These are phyloP conservation scores for Dendryphion nanum DNA, from an alignment of 2,329 filamentous ascomycete genomes.

Conservation along the genomic window DNA sequence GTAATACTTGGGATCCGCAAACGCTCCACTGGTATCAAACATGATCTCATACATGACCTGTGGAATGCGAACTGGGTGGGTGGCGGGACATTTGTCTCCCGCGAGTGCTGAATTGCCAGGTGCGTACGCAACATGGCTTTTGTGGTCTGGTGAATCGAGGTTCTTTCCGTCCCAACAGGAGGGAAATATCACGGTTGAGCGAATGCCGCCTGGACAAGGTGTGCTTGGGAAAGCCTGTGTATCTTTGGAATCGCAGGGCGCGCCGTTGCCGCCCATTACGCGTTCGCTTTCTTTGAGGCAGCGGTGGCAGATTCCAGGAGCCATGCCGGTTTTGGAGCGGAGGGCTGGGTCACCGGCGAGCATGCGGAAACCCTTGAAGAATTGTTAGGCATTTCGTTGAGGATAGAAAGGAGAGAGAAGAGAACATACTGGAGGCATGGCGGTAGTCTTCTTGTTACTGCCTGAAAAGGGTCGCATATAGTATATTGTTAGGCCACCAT, in stretches of 20 bases:
- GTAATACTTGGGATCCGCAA: constrained; percentile 22
- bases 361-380: constrained; percentile 65
- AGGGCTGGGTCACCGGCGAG: constrained; percentile 56
- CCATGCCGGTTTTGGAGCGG: constrained; percentile 3
- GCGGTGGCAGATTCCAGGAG: constrained; percentile 25
- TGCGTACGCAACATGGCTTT: constrained; percentile 64
- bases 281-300: constrained; percentile 38
- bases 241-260: constrained; percentile 10
- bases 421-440: constrained; percentile 21
- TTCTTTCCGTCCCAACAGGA: constrained; percentile 65
- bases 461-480: constrained; percentile 31
- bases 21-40: constrained; percentile 39
- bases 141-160: constrained; percentile 55
- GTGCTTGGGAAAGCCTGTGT: constrained; percentile 42
- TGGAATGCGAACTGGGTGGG: constrained; percentile 45
- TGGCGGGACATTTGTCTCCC: constrained; percentile 41
- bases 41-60: constrained; percentile 50
- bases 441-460: constrained; percentile 36
- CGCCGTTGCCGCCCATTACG: constrained; percentile 12
- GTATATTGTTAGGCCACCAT: constrained; percentile 39
- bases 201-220: constrained; percentile 57
- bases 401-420: too few species aligned
- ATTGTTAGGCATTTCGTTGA: too few species aligned
- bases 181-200: constrained; percentile 66
- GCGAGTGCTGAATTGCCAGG: constrained; percentile 13